Base-by-base conservation (phyloP, 2,329 filamentous ascomycete species). In the Lasiodiplodia citricola region DNA sequence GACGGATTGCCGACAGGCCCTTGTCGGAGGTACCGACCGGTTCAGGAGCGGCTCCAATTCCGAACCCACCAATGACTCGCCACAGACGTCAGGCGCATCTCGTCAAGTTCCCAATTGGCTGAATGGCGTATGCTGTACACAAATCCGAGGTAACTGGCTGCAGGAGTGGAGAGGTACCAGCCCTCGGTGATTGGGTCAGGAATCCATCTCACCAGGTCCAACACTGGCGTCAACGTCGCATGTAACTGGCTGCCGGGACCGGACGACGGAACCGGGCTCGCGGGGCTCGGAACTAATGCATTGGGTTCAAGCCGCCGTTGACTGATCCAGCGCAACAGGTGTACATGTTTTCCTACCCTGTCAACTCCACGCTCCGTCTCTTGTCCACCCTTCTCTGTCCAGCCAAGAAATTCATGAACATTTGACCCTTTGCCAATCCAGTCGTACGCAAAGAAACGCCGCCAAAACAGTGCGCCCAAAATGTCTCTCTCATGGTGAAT, bases 321-420 rank as follows among this genome's bases (percentile, higher is more conserved):
- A 64, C 60, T 64, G 51, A 64, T 64, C 60, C 60, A 64, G 60
- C 4, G 60, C 60, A 64, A 64, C 60, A 52, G 60, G 44, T 57
- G 55, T 64, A 64, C 60, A 64, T 63, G 58, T 64, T 64, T 64
- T 64, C 60, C 47, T 64, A 64, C 60, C 60, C 52, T 47, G 18
- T 52, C 60, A 64, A 64, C 60, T 64, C 60, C 60, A 23, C 60
- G n/a, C 60, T 38, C 60, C 60, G n/a, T 54, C 47, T 64, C 60
- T 37, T 52, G 31, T 37, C 60, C 60, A 50, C 21, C 60, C 18
- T 57, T 41, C 18, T 63, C 60, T 52, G 60, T 52, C 60, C 44
- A 52, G 44, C 60, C 44, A 64, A 64, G 51, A 52, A 52, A n/a
- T 25, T 11, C 47, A 21, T 51, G 47, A 64, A 52, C 31, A 35